Conservation (phyloP, 2,329 filamentous ascomycete genomes). For the Cucurbitaria berberidis region DNA sequence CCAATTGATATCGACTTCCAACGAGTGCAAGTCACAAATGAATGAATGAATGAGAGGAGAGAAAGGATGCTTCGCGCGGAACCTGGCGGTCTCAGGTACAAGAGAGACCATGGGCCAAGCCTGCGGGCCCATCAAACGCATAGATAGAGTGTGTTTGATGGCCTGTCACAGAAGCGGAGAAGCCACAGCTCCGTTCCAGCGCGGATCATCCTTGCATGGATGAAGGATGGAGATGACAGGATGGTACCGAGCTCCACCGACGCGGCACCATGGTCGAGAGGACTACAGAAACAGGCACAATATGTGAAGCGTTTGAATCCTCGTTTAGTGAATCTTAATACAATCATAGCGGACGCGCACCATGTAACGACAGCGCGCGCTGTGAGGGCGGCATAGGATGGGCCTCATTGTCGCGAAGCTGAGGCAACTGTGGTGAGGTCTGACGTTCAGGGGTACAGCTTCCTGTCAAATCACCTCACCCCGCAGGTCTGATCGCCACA, state of each 20-base stretch:
- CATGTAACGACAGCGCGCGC: background rate
- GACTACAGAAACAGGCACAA: slow-evolving; percentile 6
- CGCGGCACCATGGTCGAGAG: slow-evolving; percentile 13
- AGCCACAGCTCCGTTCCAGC: slow-evolving; percentile 8
- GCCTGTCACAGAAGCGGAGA: slow-evolving; percentile 31
- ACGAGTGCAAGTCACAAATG: slow-evolving; percentile 13
- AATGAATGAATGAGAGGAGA: slow-evolving; percentile 26
- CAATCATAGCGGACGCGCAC: background rate
- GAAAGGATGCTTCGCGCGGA: slow-evolving; percentile 29
- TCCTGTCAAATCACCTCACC: slow-evolving; percentile 22
- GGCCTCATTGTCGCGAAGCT: slow-evolving; percentile 15
- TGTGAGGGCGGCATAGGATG: background rate
- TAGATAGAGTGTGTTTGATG: slow-evolving; percentile 47
- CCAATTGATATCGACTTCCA: slow-evolving; percentile 29
- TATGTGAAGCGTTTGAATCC: background rate
- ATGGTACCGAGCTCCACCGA: slow-evolving; percentile 20
- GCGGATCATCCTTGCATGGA: slow-evolving; percentile 30
- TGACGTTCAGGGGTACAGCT: slow-evolving; percentile 20
- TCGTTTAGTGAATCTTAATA: background rate
- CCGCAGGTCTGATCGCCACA: slow-evolving; percentile 16
- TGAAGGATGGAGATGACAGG: slow-evolving; percentile 34
- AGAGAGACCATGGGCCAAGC: slow-evolving; percentile 32
- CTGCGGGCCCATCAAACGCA: slow-evolving; percentile 43
- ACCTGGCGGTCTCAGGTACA: slow-evolving; percentile 43
- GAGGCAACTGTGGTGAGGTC: slow-evolving; percentile 20